Conservation (phyloP, 2,329 filamentous ascomycete genomes). For the Alternaria gansuensis region DNA sequence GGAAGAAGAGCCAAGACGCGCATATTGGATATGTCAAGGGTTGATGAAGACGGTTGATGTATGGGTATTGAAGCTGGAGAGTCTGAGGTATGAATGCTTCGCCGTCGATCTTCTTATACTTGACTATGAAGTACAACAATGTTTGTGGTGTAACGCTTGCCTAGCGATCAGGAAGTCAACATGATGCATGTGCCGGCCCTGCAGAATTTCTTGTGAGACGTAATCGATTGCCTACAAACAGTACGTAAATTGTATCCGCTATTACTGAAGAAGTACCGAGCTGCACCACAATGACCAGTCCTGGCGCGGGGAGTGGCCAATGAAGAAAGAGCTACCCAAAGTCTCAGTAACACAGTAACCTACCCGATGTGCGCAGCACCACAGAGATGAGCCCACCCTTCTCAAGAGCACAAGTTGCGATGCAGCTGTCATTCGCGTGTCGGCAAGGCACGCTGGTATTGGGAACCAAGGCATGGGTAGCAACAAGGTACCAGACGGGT, state of each 20-base stretch:
- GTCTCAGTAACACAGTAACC: neutral
- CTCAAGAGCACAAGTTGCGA: neutral
- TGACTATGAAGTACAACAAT: neutral
- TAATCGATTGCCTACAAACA: neutral
- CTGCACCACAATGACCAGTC: neutral
- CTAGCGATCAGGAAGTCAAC: neutral
- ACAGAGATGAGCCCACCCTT: neutral
- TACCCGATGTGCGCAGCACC: neutral
- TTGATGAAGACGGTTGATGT: neutral
- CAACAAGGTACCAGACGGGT: neutral
- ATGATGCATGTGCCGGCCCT: neutral
- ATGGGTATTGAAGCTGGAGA: neutral
- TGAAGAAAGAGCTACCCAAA: neutral
- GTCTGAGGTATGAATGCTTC: neutral
- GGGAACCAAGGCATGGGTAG: neutral
- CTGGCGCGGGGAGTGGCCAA: neutral
- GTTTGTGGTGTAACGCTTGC: neutral
- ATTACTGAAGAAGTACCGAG: neutral
- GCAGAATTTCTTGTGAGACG: neutral
- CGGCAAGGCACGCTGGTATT: neutral
- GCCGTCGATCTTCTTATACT: neutral
- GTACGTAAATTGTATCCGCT: neutral
- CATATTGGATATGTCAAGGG: slow-evolving; percentile 31
- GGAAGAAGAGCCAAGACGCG: slow-evolving; percentile 30
- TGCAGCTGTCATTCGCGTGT: slow-evolving; percentile 25